A percentile compares a stretch with the other conserved stretches of the same genome.
Evolutionary conservation across 2,329 filamentous ascomycete genomes (phyloP).

Genomic region (Sporothrix curviconia): DNA sequence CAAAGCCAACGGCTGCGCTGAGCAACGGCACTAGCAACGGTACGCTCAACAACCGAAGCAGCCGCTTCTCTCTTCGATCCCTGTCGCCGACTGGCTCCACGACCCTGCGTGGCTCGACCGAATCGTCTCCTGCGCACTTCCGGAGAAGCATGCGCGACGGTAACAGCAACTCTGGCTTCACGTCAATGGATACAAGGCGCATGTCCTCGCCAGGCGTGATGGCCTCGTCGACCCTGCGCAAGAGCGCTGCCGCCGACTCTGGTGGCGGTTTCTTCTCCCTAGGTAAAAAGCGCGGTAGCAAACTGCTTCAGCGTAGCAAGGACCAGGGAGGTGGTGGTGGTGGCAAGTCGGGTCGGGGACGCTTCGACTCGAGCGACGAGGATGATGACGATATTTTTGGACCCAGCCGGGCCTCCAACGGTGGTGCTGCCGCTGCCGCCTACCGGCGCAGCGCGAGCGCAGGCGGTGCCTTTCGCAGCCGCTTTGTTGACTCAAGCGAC

Average conservation of each 20-base stretch:
- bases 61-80: slow-evolving; percentile 61
- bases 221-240: slow-evolving; percentile 1
- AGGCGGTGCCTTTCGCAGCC: slow-evolving; percentile 37
- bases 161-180: slow-evolving; percentile 21
- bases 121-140: slow-evolving; percentile 38
- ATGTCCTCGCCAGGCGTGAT: slow-evolving; percentile 20
- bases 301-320: slow-evolving; percentile 23
- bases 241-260: not conserved
- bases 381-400: slow-evolving; percentile 31
- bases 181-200: not conserved
- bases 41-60: slow-evolving; percentile 16
- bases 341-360: slow-evolving; percentile 30
- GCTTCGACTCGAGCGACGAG: slow-evolving; percentile 62
- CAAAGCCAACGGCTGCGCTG: slow-evolving; percentile 21
- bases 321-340: slow-evolving; percentile 34
- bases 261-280: slow-evolving; percentile 35
- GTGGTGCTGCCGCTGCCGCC: not conserved
- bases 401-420: not conserved
- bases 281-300: slow-evolving; percentile 32
- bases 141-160: slow-evolving; percentile 41
- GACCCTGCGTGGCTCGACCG: slow-evolving; percentile 39
- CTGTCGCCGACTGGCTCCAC: slow-evolving; percentile 58
- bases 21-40: slow-evolving; percentile 20
- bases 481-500: slow-evolving; percentile 60
- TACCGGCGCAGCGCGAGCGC: not conserved